phyloP scores from a whole-genome alignment of 2,329 filamentous ascomycete genomes.

The Arachnomyces sp. region DNA sequence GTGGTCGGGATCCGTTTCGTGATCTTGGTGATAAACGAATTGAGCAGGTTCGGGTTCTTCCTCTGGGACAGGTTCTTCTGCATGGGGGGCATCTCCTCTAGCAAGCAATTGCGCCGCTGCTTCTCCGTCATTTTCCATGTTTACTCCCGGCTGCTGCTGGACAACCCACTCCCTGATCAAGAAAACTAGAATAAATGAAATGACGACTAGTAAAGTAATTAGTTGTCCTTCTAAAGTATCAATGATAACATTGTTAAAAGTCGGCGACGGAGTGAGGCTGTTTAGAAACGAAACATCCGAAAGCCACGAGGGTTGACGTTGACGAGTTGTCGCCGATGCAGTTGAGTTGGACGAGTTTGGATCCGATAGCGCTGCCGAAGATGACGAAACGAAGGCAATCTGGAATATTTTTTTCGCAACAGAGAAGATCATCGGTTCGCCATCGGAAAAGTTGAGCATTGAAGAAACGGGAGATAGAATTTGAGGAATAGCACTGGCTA shows the following conservation, averaged over 20 bases:
- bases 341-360: conserved; percentile 20
- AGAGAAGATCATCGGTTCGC: conserved; percentile 40
- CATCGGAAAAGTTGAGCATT: conserved; percentile 33
- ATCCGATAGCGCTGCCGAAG: conserved; percentile 20
- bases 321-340: conserved; percentile 17
- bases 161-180: conserved; percentile 96
- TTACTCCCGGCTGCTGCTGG: conserved; percentile 90
- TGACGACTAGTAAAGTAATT: conserved; percentile 83
- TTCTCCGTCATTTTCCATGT: conserved; percentile 57
- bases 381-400: conserved; percentile 22
- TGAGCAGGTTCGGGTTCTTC: conserved; percentile 12
- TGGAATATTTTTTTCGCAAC: conserved; percentile 39
- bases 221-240: conserved; percentile 86
- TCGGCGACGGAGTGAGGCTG: conserved; percentile 56
- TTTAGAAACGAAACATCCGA: conserved; percentile 52
- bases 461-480: conserved; percentile 31
- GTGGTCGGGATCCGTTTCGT: conserved; percentile 8
- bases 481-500: conserved; percentile 20
- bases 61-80: conserved; percentile 2
- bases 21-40: background rate
- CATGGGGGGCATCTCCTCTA: conserved; percentile 25
- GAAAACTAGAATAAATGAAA: conserved; percentile 95
- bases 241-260: conserved; percentile 70
- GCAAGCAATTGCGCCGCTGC: conserved; percentile 44
- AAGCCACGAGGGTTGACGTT: conserved; percentile 43